phyloP scores from a whole-genome alignment of 305 asterid genomes.

The Lippia alba region DNA sequence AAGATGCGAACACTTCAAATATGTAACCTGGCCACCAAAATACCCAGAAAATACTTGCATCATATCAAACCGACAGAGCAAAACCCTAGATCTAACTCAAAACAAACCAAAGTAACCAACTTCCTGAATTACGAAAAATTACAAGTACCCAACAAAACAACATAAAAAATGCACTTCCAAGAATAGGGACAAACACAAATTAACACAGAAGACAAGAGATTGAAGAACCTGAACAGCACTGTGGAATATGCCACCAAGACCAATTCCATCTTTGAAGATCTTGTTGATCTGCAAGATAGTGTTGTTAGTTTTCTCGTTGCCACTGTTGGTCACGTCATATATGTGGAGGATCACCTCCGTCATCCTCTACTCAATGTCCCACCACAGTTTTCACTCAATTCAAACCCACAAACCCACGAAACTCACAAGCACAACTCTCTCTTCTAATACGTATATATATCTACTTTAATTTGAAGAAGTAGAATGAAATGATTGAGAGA shows the following conservation, averaged over 20 bases:
- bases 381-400: constrained; percentile 27
- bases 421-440: constrained; percentile 43
- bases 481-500: constrained; percentile 28
- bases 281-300: constrained; percentile 94
- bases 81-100: constrained; percentile 63
- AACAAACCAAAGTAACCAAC: constrained; percentile 16
- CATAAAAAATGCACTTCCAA: constrained; percentile 5
- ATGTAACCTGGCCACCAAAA: not conserved
- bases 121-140: not conserved
- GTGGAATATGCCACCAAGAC: constrained; percentile 95
- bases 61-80: constrained; percentile 25
- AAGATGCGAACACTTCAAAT: not conserved
- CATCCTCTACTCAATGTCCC: constrained; percentile 52
- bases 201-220: not conserved
- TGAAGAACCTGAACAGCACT: constrained; percentile 94
- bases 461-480: constrained; percentile 30
- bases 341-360: constrained; percentile 95
- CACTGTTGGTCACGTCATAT: constrained; percentile 93
- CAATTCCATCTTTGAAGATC: constrained; percentile 95
- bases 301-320: constrained; percentile 83
- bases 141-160: not conserved
- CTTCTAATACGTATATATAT: not conserved
- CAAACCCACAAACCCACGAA: constrained; percentile 44
- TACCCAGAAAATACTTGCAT: constrained; percentile 8
- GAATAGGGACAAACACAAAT: not conserved